Percentiles rank a stretch among this genome's conserved stretches.
Evolutionary conservation across 164 flowering plant species (phyloP).

Genomic region (Vitis riparia): DNA sequence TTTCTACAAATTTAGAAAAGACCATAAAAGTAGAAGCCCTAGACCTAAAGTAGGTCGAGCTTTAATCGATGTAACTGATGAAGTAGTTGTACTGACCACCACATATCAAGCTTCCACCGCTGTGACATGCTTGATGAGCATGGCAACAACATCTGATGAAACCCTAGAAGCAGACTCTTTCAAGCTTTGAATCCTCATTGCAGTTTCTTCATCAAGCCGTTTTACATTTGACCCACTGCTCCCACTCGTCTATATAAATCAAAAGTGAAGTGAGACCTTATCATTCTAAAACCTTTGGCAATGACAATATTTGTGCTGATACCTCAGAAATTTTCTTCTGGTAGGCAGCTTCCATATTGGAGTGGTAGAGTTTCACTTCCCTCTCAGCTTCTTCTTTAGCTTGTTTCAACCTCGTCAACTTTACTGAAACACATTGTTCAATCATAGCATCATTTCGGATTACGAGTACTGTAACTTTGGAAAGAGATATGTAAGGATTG

Average conservation of each 20-base stretch:
- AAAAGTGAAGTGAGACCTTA: neutral
- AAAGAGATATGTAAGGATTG: too few relatives aligned
- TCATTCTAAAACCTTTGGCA: neutral
- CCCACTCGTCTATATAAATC: constrained; percentile 40
- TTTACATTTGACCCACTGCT: constrained; percentile 43
- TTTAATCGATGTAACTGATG: too few relatives aligned
- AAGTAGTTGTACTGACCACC: too few relatives aligned
- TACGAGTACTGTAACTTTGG: too few relatives aligned
- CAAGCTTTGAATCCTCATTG: too few relatives aligned
- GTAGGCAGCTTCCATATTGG: constrained; percentile 54
- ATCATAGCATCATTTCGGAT: neutral
- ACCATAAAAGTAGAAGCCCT: too few relatives aligned
- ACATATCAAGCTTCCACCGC: constrained; percentile 31
- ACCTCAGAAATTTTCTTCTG: constrained; percentile 53
- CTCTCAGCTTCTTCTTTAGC: constrained; percentile 75
- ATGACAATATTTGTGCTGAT: neutral
- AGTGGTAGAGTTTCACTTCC: constrained; percentile 41
- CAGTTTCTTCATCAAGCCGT: constrained; percentile 62
- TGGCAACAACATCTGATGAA: constrained; percentile 34
- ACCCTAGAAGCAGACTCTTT: constrained; percentile 11
- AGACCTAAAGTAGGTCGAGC: too few relatives aligned
- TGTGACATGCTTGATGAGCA: constrained; percentile 50
- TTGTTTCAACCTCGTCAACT: constrained; percentile 54
- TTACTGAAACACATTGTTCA: constrained; percentile 27
- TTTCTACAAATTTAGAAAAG: too few relatives aligned